phyloP scores from a whole-genome alignment of 2,329 filamentous ascomycete genomes.

The Ophiostoma triangulosporum region DNA sequence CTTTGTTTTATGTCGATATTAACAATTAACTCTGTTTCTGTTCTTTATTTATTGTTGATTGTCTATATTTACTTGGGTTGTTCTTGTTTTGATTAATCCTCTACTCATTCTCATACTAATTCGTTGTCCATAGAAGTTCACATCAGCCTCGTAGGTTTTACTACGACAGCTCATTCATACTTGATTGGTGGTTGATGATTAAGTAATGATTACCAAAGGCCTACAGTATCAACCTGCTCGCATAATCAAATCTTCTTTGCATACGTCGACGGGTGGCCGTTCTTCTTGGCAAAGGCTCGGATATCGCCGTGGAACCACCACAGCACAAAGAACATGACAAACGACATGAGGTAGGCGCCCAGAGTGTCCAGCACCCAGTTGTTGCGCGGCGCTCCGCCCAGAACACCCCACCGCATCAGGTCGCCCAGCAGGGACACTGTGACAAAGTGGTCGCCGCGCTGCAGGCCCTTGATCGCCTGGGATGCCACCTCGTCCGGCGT shows the following conservation, averaged over 20 bases:
- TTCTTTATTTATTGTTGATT: not conserved
- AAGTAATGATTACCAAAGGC: not conserved
- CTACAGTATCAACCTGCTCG: no score
- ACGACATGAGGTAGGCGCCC: slow-evolving; percentile 35
- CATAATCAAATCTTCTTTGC: not conserved
- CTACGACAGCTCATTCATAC: no score
- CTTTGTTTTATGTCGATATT: no score
- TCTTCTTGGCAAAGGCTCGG: slow-evolving; percentile 37
- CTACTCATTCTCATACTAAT: not conserved
- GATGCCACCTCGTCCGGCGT: slow-evolving; percentile 65
- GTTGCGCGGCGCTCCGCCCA: slow-evolving; percentile 44
- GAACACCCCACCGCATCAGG: slow-evolving; percentile 50
- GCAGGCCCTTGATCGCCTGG: slow-evolving; percentile 56
- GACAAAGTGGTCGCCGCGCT: slow-evolving; percentile 67
- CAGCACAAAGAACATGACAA: slow-evolving; percentile 46
- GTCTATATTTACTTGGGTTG: not conserved
- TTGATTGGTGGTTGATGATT: no score
- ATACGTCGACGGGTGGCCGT: slow-evolving; percentile 44
- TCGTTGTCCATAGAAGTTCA: no score
- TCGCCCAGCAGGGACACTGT: slow-evolving; percentile 60
- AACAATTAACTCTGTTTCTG: not conserved
- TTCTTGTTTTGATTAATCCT: not conserved
- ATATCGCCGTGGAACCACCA: slow-evolving; percentile 45
- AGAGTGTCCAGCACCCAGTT: slow-evolving; percentile 47
- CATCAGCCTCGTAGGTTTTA: no score